These are phyloP conservation scores for Cucurbita argyrosperma DNA, from an alignment of 306 rosid species.

Conservation along the genomic window DNA sequence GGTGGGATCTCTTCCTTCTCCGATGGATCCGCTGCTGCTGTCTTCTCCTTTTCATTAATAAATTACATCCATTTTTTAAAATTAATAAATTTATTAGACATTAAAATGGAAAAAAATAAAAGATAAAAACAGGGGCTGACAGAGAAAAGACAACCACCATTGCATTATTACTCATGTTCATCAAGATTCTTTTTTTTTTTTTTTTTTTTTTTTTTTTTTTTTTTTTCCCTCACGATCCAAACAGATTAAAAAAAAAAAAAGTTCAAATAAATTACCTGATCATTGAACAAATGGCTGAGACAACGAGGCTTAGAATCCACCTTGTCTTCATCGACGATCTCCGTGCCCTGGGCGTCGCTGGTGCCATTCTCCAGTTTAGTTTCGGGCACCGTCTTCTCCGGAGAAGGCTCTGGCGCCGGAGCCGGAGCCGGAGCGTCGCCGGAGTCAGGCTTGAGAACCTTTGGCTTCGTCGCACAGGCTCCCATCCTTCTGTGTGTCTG, in stretches of 20 bases:
- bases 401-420: background rate
- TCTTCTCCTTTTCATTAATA: background rate
- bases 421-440: background rate
- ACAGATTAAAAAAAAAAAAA: background rate
- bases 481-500: background rate
- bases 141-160: background rate
- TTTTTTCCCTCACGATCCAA: background rate
- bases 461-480: conserved; percentile 11
- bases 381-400: background rate
- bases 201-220: too few relatives aligned
- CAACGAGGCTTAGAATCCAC: background rate
- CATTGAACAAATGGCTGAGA: background rate
- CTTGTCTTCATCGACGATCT: conserved; percentile 4
- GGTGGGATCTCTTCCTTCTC: background rate
- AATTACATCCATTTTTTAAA: too few relatives aligned
- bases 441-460: background rate
- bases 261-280: background rate
- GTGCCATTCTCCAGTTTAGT: background rate
- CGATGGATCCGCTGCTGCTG: background rate
- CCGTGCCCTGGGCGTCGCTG: background rate
- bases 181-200: background rate
- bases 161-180: background rate
- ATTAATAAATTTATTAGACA: too few relatives aligned
- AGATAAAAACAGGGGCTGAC: background rate
- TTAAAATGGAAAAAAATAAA: background rate